These are phyloP conservation scores for Fraxinus xanthoxyloides DNA, from an alignment of 305 asterid species.

Conservation along the genomic window DNA sequence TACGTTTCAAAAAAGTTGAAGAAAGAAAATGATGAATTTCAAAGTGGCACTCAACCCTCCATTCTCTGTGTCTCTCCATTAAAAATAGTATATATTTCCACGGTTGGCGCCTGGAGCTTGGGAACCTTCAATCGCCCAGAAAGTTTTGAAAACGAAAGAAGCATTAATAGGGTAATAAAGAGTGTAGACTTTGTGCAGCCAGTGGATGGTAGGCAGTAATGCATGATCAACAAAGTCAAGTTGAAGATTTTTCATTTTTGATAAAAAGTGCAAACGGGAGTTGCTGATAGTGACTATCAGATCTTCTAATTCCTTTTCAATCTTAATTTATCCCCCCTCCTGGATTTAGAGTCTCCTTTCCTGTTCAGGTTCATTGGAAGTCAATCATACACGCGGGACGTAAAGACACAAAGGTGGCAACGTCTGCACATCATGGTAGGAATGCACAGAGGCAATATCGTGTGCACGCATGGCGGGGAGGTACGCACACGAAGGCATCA, in stretches of 20 bases:
- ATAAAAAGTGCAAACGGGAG: conserved; percentile 24
- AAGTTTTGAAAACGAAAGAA: not conserved
- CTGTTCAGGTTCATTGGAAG: not conserved
- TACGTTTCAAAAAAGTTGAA: not conserved
- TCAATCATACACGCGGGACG: not conserved
- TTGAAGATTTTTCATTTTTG: not conserved
- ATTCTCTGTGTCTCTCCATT: not conserved
- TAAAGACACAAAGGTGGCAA: not conserved
- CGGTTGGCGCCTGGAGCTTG: not conserved
- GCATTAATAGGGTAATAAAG: conserved; percentile 4
- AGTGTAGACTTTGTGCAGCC: conserved; percentile 27
- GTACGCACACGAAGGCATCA: too few species aligned
- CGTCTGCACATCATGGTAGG: not conserved
- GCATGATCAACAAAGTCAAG: conserved; percentile 19
- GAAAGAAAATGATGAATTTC: not conserved
- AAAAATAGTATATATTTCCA: not conserved
- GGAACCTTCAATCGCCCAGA: not conserved
- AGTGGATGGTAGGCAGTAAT: conserved; percentile 26
- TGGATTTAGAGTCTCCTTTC: not conserved
- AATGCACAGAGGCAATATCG: too few species aligned
- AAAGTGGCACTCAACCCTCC: not conserved
- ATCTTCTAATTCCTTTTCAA: conserved; percentile 30
- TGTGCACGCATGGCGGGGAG: too few species aligned
- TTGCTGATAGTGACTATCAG: conserved; percentile 25
- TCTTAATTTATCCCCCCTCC: conserved; percentile 19